phyloP scores from a whole-genome alignment of 306 rosid species.

The Acacia crassicarpa region DNA sequence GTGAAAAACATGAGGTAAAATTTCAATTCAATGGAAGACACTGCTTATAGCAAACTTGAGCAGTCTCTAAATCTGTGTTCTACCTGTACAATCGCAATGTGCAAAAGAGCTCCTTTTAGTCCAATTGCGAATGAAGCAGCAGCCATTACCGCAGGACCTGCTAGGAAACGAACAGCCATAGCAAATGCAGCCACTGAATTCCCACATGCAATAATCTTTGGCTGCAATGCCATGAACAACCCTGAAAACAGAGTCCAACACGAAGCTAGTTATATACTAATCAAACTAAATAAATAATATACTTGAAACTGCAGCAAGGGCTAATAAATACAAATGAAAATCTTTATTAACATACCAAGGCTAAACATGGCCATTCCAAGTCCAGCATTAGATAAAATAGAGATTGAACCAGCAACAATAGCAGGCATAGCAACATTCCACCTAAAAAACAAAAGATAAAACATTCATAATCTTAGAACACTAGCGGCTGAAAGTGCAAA shows the following conservation, averaged over 20 bases:
- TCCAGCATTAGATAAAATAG: conserved; percentile 69
- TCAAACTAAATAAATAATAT: neutral
- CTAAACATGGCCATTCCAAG: conserved; percentile 99
- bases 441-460: conserved; percentile 40
- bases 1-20: neutral
- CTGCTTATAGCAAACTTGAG: neutral
- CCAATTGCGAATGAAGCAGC: conserved; percentile 64
- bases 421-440: conserved; percentile 75
- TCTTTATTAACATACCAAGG: conserved; percentile 50
- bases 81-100: conserved; percentile 85
- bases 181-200: conserved; percentile 41
- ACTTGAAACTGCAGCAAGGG: neutral
- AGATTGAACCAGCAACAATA: conserved; percentile 57
- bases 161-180: conserved; percentile 59
- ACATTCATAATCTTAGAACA: neutral
- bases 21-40: neutral
- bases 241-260: conserved; percentile 30
- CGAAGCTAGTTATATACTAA: neutral
- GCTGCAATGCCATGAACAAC: conserved; percentile 80
- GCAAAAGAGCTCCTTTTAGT: conserved; percentile 52
- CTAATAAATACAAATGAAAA: neutral
- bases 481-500: neutral
- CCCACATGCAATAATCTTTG: conserved; percentile 76
- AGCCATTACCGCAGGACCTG: conserved; percentile 87
- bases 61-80: neutral